These are phyloP conservation scores for Skeletonema marinoi DNA, from an alignment of 108 stramenopile genomes.

Conservation along the genomic window DNA sequence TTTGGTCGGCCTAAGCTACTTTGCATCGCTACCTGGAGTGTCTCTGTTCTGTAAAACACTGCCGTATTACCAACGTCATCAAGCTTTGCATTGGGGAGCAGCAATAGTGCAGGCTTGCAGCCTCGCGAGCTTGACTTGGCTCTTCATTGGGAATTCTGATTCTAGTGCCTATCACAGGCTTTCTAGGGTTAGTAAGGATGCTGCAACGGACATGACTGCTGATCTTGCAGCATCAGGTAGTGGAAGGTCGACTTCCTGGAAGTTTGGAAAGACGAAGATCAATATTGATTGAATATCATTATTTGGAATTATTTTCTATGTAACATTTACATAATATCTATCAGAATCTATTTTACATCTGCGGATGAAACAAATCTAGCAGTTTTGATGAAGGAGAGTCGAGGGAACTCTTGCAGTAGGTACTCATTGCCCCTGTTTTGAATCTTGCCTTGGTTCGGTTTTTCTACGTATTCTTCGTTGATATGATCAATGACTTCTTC, in stretches of 20 bases:
- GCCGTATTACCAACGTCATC: slow-evolving; percentile 73
- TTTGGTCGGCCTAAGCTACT: slow-evolving; percentile 72
- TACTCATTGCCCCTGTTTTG: slow-evolving; percentile 45
- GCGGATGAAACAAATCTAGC: slow-evolving; percentile 19
- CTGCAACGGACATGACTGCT: slow-evolving; percentile 28
- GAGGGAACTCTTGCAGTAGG: slow-evolving; percentile 48
- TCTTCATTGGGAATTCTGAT: slow-evolving; percentile 68
- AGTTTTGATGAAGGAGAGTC: slow-evolving; percentile 42
- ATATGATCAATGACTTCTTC: slow-evolving; percentile 44
- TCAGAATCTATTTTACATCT: not conserved
- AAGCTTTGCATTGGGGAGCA: slow-evolving; percentile 60
- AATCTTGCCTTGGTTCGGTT: slow-evolving; percentile 42
- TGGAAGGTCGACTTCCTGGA: slow-evolving; percentile 23
- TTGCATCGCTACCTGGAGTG: slow-evolving; percentile 72
- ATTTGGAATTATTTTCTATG: not conserved
- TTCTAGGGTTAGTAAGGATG: slow-evolving; percentile 24
- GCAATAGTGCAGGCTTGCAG: slow-evolving; percentile 66
- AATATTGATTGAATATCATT: slow-evolving; percentile 29
- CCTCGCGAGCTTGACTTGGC: slow-evolving; percentile 67
- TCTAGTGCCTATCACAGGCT: slow-evolving; percentile 74
- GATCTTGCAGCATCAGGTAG: slow-evolving; percentile 10
- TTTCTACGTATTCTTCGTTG: slow-evolving; percentile 39
- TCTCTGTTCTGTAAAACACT: slow-evolving; percentile 61
- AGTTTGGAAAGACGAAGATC: slow-evolving; percentile 46
- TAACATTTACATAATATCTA: not conserved